Evolutionary conservation across 2,329 filamentous ascomycete genomes (phyloP).

Genomic region (Metarhizium robertsii): DNA sequence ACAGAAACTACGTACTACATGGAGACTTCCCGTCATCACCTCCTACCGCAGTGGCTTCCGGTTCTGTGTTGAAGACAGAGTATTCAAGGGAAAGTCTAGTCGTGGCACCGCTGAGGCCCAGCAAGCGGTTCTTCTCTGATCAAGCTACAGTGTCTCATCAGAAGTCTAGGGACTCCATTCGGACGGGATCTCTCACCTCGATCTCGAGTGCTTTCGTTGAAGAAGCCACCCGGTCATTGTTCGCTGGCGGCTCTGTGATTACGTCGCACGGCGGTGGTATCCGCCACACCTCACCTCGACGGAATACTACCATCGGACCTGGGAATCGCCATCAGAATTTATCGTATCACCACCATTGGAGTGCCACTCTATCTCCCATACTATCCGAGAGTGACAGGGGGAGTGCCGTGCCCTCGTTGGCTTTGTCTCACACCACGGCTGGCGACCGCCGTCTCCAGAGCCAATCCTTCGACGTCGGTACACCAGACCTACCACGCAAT

Average conservation of each 20-base stretch:
- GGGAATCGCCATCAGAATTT: conserved; percentile 10
- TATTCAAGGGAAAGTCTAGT: conserved; percentile 54
- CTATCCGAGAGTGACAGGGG: conserved; percentile 50
- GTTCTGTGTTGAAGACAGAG: conserved; percentile 17
- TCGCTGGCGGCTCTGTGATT: conserved; percentile 18
- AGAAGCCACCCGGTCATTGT: conserved; percentile 29
- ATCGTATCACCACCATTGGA: conserved; percentile 46
- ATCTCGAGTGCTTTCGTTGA: conserved; percentile 45
- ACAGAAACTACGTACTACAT: conserved; percentile 46
- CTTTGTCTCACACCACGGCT: conserved; percentile 33
- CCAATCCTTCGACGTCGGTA: background rate
- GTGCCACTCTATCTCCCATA: conserved; percentile 54
- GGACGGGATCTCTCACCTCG: conserved; percentile 44
- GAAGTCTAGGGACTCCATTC: conserved; percentile 43
- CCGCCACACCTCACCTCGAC: conserved; percentile 1
- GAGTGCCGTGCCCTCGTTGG: conserved; percentile 39
- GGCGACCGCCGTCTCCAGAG: conserved; percentile 39
- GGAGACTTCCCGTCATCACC: conserved; percentile 27
- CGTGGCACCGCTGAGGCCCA: conserved; percentile 44
- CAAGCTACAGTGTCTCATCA: conserved; percentile 38
- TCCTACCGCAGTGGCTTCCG: background rate
- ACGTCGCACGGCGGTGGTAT: conserved; percentile 7
- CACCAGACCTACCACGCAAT: background rate
- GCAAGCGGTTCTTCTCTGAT: conserved; percentile 37
- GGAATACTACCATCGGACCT: background rate